Conservation (phyloP, 495 filamentous ascomycete genomes). For the Xylaria acuta region DNA sequence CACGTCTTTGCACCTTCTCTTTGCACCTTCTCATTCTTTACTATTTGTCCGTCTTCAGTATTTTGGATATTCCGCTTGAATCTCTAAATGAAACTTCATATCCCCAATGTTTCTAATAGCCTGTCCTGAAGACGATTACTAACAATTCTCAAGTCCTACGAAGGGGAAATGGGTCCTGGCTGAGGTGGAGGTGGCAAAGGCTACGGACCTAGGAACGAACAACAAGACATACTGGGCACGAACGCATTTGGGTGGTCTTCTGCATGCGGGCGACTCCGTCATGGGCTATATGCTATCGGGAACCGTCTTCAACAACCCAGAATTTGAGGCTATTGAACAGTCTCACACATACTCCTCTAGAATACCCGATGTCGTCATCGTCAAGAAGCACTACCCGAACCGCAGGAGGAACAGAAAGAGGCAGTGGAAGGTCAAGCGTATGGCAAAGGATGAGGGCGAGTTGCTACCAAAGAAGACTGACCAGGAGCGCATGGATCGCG, state of each 20-base stretch:
- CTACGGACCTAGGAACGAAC: conserved; percentile 88
- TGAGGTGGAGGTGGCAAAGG: conserved; percentile 85
- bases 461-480: conserved; percentile 80
- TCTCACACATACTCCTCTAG: conserved; percentile 70
- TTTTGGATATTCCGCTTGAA: not conserved
- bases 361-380: conserved; percentile 90
- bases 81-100: not conserved
- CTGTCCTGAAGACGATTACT: not conserved
- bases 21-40: not conserved
- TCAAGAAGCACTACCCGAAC: conserved; percentile 94
- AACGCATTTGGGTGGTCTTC: conserved; percentile 86
- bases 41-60: not conserved
- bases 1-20: not conserved
- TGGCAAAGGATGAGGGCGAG: conserved; percentile 86
- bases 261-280: conserved; percentile 89
- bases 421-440: conserved; percentile 92
- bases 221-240: conserved; percentile 83
- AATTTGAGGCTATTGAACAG: conserved; percentile 79
- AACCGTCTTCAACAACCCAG: conserved; percentile 86
- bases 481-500: conserved; percentile 80
- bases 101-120: no score
- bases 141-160: conserved; percentile 26
- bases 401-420: conserved; percentile 81
- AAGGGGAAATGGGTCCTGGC: conserved; percentile 85
- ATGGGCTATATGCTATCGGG: conserved; percentile 89